Conservation (phyloP, 108 stramenopile genomes). For the Nannochloropsis salina region DNA sequence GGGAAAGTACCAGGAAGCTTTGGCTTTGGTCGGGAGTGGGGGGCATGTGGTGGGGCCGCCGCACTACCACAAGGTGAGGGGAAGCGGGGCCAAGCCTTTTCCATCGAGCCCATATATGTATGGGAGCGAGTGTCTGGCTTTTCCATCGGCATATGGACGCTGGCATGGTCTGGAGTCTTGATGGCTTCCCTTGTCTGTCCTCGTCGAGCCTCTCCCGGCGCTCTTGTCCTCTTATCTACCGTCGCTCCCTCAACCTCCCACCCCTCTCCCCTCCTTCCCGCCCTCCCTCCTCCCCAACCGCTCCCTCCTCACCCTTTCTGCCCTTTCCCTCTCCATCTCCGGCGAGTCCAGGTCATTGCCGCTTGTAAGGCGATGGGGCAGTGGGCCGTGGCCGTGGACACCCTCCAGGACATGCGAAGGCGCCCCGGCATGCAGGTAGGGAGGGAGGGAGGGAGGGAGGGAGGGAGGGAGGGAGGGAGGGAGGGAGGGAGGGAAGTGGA, state of each 20-base stretch:
- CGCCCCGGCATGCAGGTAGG: not conserved
- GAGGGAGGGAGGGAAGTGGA: not conserved
- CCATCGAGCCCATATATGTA: no score
- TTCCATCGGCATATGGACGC: no score
- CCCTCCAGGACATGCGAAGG: not conserved
- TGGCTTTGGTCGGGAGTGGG: not conserved
- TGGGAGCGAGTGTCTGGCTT: no score
- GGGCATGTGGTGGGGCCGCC: not conserved
- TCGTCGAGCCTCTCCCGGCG: no score
- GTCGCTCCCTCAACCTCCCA: no score
- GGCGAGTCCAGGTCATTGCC: not conserved
- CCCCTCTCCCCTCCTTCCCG: no score
- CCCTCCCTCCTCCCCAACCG: no score
- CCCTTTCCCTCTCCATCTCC: not conserved
- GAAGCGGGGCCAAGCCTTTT: not conserved
- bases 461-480: not conserved
- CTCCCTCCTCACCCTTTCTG: not conserved
- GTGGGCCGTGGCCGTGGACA: not conserved
- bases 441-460: not conserved
- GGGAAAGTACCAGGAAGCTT: slow-evolving; percentile 12
- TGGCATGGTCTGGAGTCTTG: not conserved
- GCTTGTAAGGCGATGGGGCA: not conserved
- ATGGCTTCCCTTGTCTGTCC: not conserved
- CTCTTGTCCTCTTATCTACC: no score
- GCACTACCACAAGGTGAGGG: not conserved